Base-by-base conservation (phyloP, 2,329 filamentous ascomycete species). In the Aureobasidium mangrovei region DNA sequence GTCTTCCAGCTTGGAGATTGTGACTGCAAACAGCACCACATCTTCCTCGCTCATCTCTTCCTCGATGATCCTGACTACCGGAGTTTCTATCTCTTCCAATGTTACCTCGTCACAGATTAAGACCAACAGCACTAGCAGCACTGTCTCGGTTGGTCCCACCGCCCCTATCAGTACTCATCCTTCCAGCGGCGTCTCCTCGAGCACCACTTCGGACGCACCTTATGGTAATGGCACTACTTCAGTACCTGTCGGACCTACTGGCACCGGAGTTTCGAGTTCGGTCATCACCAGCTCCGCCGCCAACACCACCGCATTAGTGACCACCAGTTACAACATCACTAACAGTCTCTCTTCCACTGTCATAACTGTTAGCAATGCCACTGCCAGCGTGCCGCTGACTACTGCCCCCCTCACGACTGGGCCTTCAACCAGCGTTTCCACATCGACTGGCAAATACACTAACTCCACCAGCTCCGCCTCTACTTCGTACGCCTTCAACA, bases 371-470 rank as follows among this genome's bases (percentile, higher is more conserved):
- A n/a, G 31, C 24, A 48, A 55, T 9, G 27, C 43, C 9, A 44
- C 42, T 2, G 10, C 8, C 27, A 46, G 33, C 24, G 42, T 28
- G 9, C 51, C 51, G 7, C 24, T 55, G 29, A 52, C 54, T 6
- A 56, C 54, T 1, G 54, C 54, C 5, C 46, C 54, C 5, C 33
- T 56, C 6, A 42, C 41, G 10, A 56, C 53, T 26, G 52, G 42
- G 0, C 42, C 35, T 5, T 44, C 52, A 4, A 35, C 44, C n/a
- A 40, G 27, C 8, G 1, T 44, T 1, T 31, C 35, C 10, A 39
- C 44, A 3, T 51, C 45, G 5, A 40, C 42, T 35, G 46, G 39
- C 18, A 29, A 4, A 7, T 56, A 39, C 18, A 28, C 18, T 1
- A 56, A 56, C 46, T 38, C 54, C 4, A 55, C 53, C 4, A 54